These are phyloP conservation scores for Cytospora schulzeri DNA, from an alignment of 2,329 filamentous ascomycete genomes.

Conservation along the genomic window DNA sequence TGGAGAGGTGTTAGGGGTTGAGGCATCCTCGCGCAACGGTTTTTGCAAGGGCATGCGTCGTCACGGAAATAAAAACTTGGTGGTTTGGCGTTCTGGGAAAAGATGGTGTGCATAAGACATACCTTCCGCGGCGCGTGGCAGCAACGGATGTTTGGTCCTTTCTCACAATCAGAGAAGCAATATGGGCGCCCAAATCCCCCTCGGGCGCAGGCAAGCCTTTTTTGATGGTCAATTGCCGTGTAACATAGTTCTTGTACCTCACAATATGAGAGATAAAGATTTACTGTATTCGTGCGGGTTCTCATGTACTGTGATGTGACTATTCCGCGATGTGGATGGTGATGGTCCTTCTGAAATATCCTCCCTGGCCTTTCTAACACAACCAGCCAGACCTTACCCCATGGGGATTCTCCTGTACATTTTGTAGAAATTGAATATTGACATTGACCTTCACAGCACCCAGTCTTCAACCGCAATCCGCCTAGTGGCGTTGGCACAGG, in stretches of 20 bases:
- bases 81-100: conserved; percentile 5
- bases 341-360: too few relatives aligned
- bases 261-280: not conserved
- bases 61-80: not conserved
- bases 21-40: not conserved
- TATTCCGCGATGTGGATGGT: not conserved
- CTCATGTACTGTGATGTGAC: not conserved
- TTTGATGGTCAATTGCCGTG: conserved; percentile 1
- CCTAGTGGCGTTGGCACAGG: too few relatives aligned
- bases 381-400: too few relatives aligned
- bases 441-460: too few relatives aligned
- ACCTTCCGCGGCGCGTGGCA: not conserved
- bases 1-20: conserved; percentile 5
- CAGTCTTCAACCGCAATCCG: too few relatives aligned
- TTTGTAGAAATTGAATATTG: too few relatives aligned
- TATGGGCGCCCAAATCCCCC: not conserved
- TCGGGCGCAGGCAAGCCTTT: not conserved
- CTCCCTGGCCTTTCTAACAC: too few relatives aligned
- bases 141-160: not conserved
- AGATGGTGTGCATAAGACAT: not conserved
- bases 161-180: not conserved
- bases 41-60: not conserved
- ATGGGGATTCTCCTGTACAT: too few relatives aligned
- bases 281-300: not conserved
- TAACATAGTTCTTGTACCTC: not conserved